phyloP scores from a whole-genome alignment of 2,329 filamentous ascomycete species.

The Microsporum audouinii region DNA sequence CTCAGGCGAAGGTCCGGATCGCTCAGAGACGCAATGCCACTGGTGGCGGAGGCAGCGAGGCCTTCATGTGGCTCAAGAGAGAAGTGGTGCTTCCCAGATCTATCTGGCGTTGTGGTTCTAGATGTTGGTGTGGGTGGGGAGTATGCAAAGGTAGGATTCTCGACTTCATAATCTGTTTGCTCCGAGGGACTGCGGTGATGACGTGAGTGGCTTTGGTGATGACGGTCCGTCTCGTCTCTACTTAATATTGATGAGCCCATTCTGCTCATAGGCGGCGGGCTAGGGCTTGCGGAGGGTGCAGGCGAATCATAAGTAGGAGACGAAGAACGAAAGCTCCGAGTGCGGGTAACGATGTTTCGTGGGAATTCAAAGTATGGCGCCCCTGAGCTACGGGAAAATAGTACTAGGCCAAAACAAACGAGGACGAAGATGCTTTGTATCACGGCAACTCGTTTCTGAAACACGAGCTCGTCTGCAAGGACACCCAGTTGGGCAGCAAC shows the following conservation, averaged over 20 bases:
- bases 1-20: not conserved
- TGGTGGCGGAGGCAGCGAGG: not conserved
- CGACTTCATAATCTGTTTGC: slow-evolving; percentile 9
- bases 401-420: slow-evolving; percentile 73
- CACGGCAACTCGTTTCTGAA: slow-evolving; percentile 82
- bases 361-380: slow-evolving; percentile 37
- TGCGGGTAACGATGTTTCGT: slow-evolving; percentile 37
- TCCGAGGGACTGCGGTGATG: slow-evolving; percentile 2
- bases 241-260: not conserved
- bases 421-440: slow-evolving; percentile 80
- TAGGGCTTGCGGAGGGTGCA: slow-evolving; percentile 24
- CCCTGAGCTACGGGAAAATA: slow-evolving; percentile 50
- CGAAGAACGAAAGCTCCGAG: slow-evolving; percentile 33
- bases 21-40: not conserved
- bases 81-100: not conserved
- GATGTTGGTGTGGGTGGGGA: slow-evolving; percentile 32
- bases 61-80: not conserved
- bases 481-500: slow-evolving; percentile 70
- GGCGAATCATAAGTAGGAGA: slow-evolving; percentile 26
- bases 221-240: not conserved
- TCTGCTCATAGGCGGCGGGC: slow-evolving; percentile 17
- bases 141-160: slow-evolving; percentile 27
- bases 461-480: slow-evolving; percentile 80
- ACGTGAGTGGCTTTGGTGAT: not conserved
- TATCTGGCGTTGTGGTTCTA: slow-evolving; percentile 11